phyloP scores from a whole-genome alignment of 495 filamentous ascomycete genomes.

The Trichoderma gamsii region DNA sequence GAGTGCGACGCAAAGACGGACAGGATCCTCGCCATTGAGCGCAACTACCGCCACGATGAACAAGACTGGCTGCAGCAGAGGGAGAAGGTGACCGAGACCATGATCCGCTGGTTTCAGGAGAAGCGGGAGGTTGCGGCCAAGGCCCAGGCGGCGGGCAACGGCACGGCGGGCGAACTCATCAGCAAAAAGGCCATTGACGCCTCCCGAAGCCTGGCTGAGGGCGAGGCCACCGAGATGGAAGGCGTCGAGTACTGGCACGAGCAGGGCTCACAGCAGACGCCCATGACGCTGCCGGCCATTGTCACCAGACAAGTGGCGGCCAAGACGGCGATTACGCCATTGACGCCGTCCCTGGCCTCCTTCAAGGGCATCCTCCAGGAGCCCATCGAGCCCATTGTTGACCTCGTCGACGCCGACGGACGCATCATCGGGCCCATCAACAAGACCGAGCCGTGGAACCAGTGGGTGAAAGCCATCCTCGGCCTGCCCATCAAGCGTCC shows the following conservation, averaged over 20 bases:
- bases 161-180: not conserved
- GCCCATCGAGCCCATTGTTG: not conserved
- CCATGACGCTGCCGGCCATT: not conserved
- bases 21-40: not conserved
- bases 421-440: slow-evolving; percentile 20
- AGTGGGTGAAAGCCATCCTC: slow-evolving; percentile 18
- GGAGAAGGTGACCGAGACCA: not conserved
- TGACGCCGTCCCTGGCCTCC: not conserved
- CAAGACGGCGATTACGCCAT: not conserved
- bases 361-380: not conserved
- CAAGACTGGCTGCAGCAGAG: not conserved
- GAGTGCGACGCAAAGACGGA: not conserved
- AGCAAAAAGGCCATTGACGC: not conserved
- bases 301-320: not conserved
- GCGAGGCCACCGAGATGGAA: not conserved
- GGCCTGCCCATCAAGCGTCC: slow-evolving; percentile 24
- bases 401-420: slow-evolving; percentile 21
- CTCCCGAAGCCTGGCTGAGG: no score
- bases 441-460: slow-evolving; percentile 18
- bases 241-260: not conserved
- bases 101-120: slow-evolving; percentile 12
- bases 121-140: not conserved
- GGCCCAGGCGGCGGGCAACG: not conserved
- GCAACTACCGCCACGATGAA: not conserved
- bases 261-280: not conserved